These are phyloP conservation scores for Exophiala sideris DNA, from an alignment of 2,329 filamentous ascomycete genomes.

Conservation along the genomic window DNA sequence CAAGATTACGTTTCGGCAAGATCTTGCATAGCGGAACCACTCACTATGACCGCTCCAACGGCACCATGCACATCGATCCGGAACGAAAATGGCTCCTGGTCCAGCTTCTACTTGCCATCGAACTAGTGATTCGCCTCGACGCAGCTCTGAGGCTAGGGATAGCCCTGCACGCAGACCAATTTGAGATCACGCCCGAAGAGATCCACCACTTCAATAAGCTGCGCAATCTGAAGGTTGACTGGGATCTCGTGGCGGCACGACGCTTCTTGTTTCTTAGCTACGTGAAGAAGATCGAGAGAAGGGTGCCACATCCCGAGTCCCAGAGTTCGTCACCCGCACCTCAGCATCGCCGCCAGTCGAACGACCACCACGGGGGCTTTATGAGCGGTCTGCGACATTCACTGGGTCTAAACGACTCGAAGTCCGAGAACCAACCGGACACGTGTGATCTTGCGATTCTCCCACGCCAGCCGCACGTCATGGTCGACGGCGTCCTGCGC, in stretches of 20 bases:
- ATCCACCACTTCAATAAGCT: conserved; percentile 45
- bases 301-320: not conserved
- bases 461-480: conserved; percentile 20
- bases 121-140: conserved; percentile 54
- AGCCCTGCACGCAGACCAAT: conserved; percentile 37
- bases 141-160: conserved; percentile 43
- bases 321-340: not conserved
- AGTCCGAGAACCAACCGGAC: not conserved
- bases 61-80: conserved; percentile 14
- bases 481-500: conserved; percentile 29
- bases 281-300: conserved; percentile 18
- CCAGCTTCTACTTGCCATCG: conserved; percentile 53
- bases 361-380: conserved; percentile 11
- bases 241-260: conserved; percentile 54
- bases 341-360: not conserved
- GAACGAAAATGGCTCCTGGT: conserved; percentile 52
- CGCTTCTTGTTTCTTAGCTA: conserved; percentile 45
- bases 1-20: conserved; percentile 46
- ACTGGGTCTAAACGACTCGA: conserved; percentile 5
- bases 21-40: conserved; percentile 39
- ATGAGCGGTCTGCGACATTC: conserved; percentile 15
- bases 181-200: conserved; percentile 43
- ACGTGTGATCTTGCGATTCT: conserved; percentile 23
- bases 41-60: conserved; percentile 15
- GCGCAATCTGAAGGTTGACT: conserved; percentile 52